A percentile compares a stretch with the other conserved stretches of the same genome.
Evolutionary conservation across 805 yeast species (phyloP).

Genomic region (Lipomyces anomalus): DNA sequence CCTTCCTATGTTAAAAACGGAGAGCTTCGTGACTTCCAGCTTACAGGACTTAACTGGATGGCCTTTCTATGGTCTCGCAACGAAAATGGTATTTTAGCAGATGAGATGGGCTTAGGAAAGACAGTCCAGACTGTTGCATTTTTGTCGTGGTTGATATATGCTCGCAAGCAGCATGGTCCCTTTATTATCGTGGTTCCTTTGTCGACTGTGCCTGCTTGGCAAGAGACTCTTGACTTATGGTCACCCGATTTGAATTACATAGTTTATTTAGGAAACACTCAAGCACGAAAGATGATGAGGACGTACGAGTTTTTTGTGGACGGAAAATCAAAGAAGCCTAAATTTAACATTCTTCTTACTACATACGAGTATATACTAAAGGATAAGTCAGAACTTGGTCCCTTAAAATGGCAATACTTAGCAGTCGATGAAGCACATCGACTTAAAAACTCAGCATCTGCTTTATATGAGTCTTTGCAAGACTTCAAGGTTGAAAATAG

Average conservation of each 20-base stretch:
- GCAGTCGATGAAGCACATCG: slow-evolving; percentile 99
- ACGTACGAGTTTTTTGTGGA: slow-evolving; percentile 73
- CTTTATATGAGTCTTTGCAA: slow-evolving; percentile 79
- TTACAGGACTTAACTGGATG: slow-evolving; percentile 99
- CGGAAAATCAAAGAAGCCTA: slow-evolving; percentile 59
- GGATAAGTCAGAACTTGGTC: slow-evolving; percentile 74
- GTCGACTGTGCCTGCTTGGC: slow-evolving; percentile 98
- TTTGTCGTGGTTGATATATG: slow-evolving; percentile 88
- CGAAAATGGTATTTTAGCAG: slow-evolving; percentile 95
- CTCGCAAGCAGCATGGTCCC: slow-evolving; percentile 96
- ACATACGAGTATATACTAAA: slow-evolving; percentile 95
- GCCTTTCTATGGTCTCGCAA: slow-evolving; percentile 97
- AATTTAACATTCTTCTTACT: slow-evolving; percentile 86
- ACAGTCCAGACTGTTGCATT: slow-evolving; percentile 96
- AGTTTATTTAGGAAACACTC: slow-evolving; percentile 86
- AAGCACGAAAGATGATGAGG: slow-evolving; percentile 73
- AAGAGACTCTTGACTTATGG: slow-evolving; percentile 97
- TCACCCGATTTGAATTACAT: slow-evolving; percentile 92
- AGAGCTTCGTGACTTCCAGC: slow-evolving; percentile 90
- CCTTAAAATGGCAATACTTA: slow-evolving; percentile 87
- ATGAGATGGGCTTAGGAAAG: slow-evolving; percentile 98
- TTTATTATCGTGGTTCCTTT: slow-evolving; percentile 94
- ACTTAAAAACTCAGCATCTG: slow-evolving; percentile 87
- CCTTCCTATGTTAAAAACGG: slow-evolving; percentile 89
- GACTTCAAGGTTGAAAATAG: slow-evolving; percentile 81